Percentiles rank a stretch among this genome's conserved stretches.
These are phyloP conservation scores for Pisolithus sp. DNA, from an alignment of 768 basidiomycete genomes.

Conservation along the genomic window DNA sequence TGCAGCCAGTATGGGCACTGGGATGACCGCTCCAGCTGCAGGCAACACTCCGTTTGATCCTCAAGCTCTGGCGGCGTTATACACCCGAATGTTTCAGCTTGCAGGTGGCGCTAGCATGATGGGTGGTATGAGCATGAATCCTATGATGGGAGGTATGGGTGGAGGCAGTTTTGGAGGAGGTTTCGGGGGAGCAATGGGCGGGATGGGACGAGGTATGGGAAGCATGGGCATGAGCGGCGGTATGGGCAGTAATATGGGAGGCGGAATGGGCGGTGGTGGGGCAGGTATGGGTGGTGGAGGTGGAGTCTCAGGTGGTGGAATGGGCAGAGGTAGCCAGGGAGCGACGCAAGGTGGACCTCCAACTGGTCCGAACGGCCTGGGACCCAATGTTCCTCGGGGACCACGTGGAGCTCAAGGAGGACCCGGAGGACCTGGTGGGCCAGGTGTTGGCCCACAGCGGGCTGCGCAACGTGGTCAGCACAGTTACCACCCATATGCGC, in stretches of 20 bases:
- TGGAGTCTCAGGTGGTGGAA: constrained; percentile 38
- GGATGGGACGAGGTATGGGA: constrained; percentile 32
- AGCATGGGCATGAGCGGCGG: constrained; percentile 33
- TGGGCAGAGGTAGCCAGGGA: constrained; percentile 36
- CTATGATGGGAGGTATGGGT: constrained; percentile 31
- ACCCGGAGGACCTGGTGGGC: constrained; percentile 42
- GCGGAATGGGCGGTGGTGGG: constrained; percentile 24
- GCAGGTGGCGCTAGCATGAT: constrained; percentile 48
- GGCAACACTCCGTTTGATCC: constrained; percentile 79
- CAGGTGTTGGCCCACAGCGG: constrained; percentile 66
- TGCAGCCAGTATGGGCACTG: constrained; percentile 17
- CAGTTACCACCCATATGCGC: constrained; percentile 80
- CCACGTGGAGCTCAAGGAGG: constrained; percentile 55
- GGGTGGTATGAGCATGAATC: constrained; percentile 37
- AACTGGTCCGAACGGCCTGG: constrained; percentile 37
- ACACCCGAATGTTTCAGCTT: constrained; percentile 93
- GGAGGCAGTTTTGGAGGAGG: constrained; percentile 26
- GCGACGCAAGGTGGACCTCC: constrained; percentile 33
- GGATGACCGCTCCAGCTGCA: constrained; percentile 20
- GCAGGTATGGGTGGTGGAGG: constrained; percentile 33
- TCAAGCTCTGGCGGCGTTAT: constrained; percentile 85
- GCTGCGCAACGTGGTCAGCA: constrained; percentile 68
- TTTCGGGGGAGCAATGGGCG: constrained; percentile 32
- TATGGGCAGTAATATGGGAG: constrained; percentile 27
- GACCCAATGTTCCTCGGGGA: constrained; percentile 58